Conservation (phyloP, 352 stramenopile species). For the Globisporangium spinosum region DNA sequence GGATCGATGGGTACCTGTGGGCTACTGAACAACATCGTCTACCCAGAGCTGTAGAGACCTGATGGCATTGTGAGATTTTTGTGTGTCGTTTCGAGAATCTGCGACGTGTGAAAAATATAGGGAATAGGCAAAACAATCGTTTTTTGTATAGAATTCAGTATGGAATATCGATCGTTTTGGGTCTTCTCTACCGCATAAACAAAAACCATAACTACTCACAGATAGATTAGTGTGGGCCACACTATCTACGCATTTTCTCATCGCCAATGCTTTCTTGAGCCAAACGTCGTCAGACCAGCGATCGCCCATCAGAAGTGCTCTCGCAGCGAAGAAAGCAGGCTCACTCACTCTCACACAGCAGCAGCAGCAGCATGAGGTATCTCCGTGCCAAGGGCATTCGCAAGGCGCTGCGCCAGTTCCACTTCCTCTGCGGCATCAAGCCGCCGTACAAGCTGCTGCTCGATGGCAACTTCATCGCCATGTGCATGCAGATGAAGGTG, state of each 20-base stretch:
- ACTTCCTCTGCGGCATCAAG: slow-evolving; percentile 87
- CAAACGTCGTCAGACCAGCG: slow-evolving; percentile 5
- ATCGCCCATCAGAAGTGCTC: neutral
- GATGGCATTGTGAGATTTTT: no score
- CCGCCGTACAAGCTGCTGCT: slow-evolving; percentile 79
- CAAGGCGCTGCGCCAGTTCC: slow-evolving; percentile 85
- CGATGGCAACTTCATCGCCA: slow-evolving; percentile 86
- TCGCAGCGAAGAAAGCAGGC: neutral
- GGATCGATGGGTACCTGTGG: neutral
- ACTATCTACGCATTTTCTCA: neutral
- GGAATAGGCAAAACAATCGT: neutral
- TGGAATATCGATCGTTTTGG: no score
- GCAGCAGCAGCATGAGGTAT: slow-evolving; percentile 58
- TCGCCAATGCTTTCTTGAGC: slow-evolving; percentile 10
- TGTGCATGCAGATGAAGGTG: slow-evolving; percentile 88
- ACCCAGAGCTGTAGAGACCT: neutral
- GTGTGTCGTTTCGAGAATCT: neutral
- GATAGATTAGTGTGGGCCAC: slow-evolving; percentile 1
- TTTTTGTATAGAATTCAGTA: no score
- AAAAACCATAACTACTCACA: neutral
- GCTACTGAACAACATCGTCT: neutral
- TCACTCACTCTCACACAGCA: neutral
- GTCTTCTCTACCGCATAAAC: no score
- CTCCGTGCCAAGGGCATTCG: slow-evolving; percentile 83
- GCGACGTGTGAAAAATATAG: neutral